A percentile compares a stretch with the other conserved stretches of the same genome.
These are phyloP conservation scores for Xerocomellus amylosporus DNA, from an alignment of 768 basidiomycete species.

Conservation along the genomic window DNA sequence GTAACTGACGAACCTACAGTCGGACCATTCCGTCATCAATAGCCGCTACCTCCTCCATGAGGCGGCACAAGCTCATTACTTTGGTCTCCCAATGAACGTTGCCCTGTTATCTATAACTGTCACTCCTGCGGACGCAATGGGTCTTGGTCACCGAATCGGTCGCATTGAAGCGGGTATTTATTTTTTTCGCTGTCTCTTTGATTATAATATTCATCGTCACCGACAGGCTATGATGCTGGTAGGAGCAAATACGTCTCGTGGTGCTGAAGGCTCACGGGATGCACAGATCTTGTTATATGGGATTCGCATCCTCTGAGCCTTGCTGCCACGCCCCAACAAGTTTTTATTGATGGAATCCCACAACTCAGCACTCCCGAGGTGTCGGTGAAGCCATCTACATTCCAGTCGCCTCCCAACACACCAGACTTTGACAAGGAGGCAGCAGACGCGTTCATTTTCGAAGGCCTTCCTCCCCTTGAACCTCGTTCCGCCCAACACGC, in stretches of 20 bases:
- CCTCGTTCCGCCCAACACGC: slow-evolving; percentile 39
- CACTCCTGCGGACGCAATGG: slow-evolving; percentile 60
- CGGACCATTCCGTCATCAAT: slow-evolving; percentile 58
- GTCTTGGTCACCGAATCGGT: slow-evolving; percentile 77
- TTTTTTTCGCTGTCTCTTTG: not conserved
- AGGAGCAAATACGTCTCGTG: not conserved
- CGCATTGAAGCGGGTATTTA: slow-evolving; percentile 46
- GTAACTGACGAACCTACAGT: slow-evolving; percentile 32
- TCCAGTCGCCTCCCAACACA: slow-evolving; percentile 49
- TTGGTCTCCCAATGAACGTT: slow-evolving; percentile 54
- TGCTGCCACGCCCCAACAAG: slow-evolving; percentile 69
- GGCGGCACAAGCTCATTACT: slow-evolving; percentile 69
- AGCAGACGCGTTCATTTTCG: slow-evolving; percentile 53
- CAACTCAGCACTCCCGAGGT: slow-evolving; percentile 56
- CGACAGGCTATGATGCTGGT: slow-evolving; percentile 47
- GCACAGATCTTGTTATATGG: slow-evolving; percentile 66
- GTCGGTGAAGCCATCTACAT: slow-evolving; percentile 36
- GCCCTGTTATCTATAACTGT: slow-evolving; percentile 68
- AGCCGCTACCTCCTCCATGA: slow-evolving; percentile 68
- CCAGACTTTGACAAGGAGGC: slow-evolving; percentile 75
- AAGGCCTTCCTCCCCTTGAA: slow-evolving; percentile 73
- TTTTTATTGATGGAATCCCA: slow-evolving; percentile 83
- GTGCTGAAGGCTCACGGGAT: not conserved
- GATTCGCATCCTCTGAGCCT: slow-evolving; percentile 72
- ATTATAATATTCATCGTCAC: not conserved